A percentile compares a stretch with the other conserved stretches of the same genome.
phyloP scores from a whole-genome alignment of 306 rosid genomes.

The Rosa rugosa region DNA sequence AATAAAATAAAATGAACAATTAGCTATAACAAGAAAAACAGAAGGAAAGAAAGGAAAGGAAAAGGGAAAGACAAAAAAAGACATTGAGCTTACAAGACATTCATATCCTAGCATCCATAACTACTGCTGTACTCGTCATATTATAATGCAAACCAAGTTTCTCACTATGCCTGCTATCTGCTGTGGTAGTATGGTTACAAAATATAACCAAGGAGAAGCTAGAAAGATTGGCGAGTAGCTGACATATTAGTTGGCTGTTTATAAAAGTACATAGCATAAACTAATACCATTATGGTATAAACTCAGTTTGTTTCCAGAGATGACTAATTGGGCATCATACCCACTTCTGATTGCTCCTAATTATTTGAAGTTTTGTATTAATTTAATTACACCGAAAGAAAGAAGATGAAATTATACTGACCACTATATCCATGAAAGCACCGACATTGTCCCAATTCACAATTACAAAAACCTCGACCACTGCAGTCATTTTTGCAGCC shows the following conservation, averaged over 20 bases:
- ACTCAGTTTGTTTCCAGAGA: background rate
- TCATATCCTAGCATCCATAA: too few relatives aligned
- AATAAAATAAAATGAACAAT: too few relatives aligned
- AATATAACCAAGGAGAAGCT: background rate
- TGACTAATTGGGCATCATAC: background rate
- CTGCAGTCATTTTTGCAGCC: slow-evolving; percentile 77
- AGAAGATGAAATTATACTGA: slow-evolving; percentile 37
- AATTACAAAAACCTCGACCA: slow-evolving; percentile 80
- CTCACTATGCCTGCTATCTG: background rate
- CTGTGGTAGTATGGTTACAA: background rate
- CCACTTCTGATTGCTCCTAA: slow-evolving; percentile 11
- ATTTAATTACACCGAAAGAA: background rate
- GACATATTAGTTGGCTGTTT: background rate
- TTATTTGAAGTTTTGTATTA: slow-evolving; percentile 7
- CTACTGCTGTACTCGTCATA: background rate
- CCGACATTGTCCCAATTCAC: slow-evolving; percentile 77
- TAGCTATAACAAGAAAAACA: too few relatives aligned
- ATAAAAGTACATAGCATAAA: background rate
- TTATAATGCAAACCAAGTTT: background rate
- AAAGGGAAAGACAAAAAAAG: too few relatives aligned
- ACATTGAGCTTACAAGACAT: too few relatives aligned
- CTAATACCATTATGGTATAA: background rate
- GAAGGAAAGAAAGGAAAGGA: too few relatives aligned
- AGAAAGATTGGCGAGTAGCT: background rate
- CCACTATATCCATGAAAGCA: slow-evolving; percentile 91